Base-by-base conservation (phyloP, 2,329 filamentous ascomycete species). In the Byssothecium circinans region DNA sequence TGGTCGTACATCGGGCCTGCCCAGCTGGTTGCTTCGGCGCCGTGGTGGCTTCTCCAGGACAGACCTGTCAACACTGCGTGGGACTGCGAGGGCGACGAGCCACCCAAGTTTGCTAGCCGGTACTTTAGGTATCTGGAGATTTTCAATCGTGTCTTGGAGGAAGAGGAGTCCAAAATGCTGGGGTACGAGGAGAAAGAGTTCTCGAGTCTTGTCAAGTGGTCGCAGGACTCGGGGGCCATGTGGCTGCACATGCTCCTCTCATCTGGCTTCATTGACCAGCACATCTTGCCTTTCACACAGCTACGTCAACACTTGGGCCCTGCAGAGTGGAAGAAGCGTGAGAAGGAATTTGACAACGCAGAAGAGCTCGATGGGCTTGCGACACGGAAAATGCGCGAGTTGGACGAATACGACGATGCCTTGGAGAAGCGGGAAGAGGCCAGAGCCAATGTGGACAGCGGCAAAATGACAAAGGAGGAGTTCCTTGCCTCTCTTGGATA, bases 1-100 rank as follows among this genome's bases (percentile, higher is more conserved):
- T 73, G 67, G 69, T 65, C 67, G 32, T 74, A 72, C 43, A 59
- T 65, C 10, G 66, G 69, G 40, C 70, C 70, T 0, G 62, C 65
- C 23, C 67, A 73, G 53, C 53, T 74, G 14, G 66, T 72, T 59
- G 65, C 54, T 48, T 70, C 67, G 8, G 63, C 67, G 36, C 70
- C 64, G 8, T 72, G 60, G 66, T 74, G 37, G 37, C 37, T 40
- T 40, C 62, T 70, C 32, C 54, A 58, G 49, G 64, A 68, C 19
- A 54, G 65, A 30, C 55, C 43, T 5, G 43, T 64, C 8, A 68
- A 70, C 34, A 44, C 33, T 32, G 33, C 42, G 4, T 68, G 62
- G 64, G 62, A 67, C 34, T 67, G 18, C 33, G 32, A 51, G 12
- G 49, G 43, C 14, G 58, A 56, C 15, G 45, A 68, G 52, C 54